Base-by-base conservation (phyloP, 176 grass and related monocot genomes). In the Aegilops speltoides region DNA sequence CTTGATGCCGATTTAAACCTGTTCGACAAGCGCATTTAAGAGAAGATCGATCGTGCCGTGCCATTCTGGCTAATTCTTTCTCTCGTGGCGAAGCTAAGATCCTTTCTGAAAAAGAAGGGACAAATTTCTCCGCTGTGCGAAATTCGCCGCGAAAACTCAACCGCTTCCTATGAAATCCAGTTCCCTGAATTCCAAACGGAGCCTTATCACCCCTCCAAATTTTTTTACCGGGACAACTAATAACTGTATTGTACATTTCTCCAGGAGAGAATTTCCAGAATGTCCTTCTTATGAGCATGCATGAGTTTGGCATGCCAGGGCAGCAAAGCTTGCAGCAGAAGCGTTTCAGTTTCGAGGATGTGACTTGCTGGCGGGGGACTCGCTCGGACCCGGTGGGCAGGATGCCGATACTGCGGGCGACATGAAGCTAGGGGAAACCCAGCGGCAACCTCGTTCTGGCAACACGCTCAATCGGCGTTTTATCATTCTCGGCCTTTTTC, bases 271-370 rank as follows among this genome's bases (percentile, higher is more conserved):
- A 11, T n/a, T 26, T 73, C 24, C 0, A 1, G n/a, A 54, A 31
- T 60, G 19, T 45, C 2, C 16, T 67, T 64, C 3, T 54, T 4
- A 70, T 77, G 62, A 50, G 45, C 23, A 6, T 41, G 64, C 83
- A 90, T 81, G 83, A 69, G 28, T 62, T 81, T 36, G 78, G 88
- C 78, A 80, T 89, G 88, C 10, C 66, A 52, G 10, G 72, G 0
- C 63, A 19, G 22, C 8, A 16, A 46, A 36, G 78, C 77, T 77
- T 82, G 83, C 29, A 2, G 14, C 4, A 60, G 33, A 89, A 86
- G 88, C 83, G 8, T 82, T 77, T 89, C 88, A 36, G 88, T 89
- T 89, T 3, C 36, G n/a, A 37, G 29, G 83, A 90, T 78, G 88
- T 82, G 83, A 50, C 88, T 8, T 70, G 70, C 4, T 3, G 28